Conservation (phyloP, 116 monocot species). For the Cymodocea nodosa region DNA sequence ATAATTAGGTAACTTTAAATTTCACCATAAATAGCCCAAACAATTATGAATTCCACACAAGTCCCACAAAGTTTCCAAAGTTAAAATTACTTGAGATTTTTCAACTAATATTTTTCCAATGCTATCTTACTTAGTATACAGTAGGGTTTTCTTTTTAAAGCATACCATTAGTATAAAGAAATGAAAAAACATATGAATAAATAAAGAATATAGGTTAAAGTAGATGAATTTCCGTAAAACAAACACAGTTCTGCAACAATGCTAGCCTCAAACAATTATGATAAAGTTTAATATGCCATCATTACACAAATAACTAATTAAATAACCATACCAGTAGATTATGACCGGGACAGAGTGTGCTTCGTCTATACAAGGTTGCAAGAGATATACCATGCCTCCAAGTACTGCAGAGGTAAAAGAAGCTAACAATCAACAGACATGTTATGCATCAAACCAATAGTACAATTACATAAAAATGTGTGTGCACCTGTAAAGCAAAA, state of each 20-base stretch:
- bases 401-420: conserved; percentile 40
- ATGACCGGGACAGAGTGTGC: conserved; percentile 78
- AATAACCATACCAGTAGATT: conserved; percentile 51
- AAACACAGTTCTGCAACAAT: neutral
- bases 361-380: conserved; percentile 86
- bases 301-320: neutral
- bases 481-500: conserved; percentile 76
- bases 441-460: neutral
- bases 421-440: neutral
- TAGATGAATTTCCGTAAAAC: no score
- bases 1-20: no score
- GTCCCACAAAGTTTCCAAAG: no score
- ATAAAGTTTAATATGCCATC: neutral
- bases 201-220: no score
- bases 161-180: no score
- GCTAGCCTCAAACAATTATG: neutral
- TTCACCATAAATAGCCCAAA: no score
- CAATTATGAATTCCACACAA: no score
- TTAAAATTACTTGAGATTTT: no score
- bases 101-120: no score
- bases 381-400: conserved; percentile 96
- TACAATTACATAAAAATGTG: conserved; percentile 1
- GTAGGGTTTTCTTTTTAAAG: no score
- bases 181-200: no score
- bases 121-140: no score